Conservation (phyloP, 2,329 filamentous ascomycete genomes). For the Colletotrichum theobromicola region DNA sequence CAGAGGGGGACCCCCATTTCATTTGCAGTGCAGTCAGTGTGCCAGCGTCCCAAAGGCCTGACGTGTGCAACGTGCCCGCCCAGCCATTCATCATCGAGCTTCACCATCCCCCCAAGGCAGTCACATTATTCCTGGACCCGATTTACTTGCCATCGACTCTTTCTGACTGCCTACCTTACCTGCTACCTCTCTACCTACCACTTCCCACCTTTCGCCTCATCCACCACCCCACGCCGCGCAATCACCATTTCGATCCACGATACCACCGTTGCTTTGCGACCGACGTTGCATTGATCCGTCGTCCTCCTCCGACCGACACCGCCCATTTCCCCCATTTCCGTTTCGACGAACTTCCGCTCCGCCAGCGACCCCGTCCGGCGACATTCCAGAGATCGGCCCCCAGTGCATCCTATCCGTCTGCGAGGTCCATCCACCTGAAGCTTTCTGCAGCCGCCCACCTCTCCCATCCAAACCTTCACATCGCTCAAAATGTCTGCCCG, state of each 20-base stretch:
- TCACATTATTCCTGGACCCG: constrained; percentile 19
- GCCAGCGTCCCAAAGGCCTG: background rate
- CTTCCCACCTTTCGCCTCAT: constrained; percentile 8
- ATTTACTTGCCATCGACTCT: constrained; percentile 12
- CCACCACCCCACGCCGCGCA: constrained; percentile 12
- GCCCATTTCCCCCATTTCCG: background rate
- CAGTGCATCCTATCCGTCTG: background rate
- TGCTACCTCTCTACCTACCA: background rate
- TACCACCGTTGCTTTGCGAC: background rate
- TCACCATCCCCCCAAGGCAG: constrained; percentile 21
- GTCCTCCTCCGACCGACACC: background rate
- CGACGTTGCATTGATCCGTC: background rate
- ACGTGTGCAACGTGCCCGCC: constrained; percentile 14
- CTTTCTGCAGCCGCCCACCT: constrained; percentile 17
- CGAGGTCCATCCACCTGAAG: background rate
- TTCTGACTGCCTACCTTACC: background rate
- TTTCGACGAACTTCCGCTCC: background rate
- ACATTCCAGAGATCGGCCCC: background rate
- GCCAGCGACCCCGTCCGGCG: background rate
- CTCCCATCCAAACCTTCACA: constrained; percentile 27
- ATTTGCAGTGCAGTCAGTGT: background rate
- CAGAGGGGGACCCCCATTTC: background rate
- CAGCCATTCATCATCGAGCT: constrained; percentile 17
- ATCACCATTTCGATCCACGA: constrained; percentile 3
- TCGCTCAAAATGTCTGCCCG: constrained; percentile 78